phyloP scores from a whole-genome alignment of 768 basidiomycete species.

The Hortiboletus campestris region DNA sequence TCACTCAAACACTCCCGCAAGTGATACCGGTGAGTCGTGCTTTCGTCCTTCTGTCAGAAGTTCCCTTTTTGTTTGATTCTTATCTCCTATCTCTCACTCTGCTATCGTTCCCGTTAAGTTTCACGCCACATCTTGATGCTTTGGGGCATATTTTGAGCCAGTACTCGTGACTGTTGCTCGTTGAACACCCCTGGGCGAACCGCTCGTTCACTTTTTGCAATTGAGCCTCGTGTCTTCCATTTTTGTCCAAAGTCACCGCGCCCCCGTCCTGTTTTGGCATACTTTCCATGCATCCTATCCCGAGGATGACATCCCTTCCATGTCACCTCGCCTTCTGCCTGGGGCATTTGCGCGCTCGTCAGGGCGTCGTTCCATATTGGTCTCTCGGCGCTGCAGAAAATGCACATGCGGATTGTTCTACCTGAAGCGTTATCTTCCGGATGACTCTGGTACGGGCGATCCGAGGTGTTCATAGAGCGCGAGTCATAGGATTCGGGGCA shows the following conservation, averaged over 20 bases:
- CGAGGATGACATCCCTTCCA: background rate
- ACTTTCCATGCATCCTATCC: background rate
- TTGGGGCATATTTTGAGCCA: background rate
- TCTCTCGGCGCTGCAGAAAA: background rate
- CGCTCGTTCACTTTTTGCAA: background rate
- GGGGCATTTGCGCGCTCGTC: background rate
- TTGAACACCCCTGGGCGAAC: background rate
- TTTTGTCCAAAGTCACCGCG: background rate
- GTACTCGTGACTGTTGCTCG: background rate
- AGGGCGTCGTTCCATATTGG: background rate
- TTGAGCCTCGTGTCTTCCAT: background rate
- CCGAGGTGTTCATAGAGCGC: background rate
- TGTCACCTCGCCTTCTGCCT: background rate
- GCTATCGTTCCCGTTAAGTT: background rate
- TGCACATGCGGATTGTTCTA: constrained; percentile 2
- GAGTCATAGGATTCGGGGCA: background rate
- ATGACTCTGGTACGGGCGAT: background rate
- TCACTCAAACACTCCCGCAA: constrained; percentile 26
- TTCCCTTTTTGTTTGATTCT: background rate
- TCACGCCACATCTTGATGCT: background rate
- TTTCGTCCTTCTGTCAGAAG: background rate
- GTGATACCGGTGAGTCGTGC: constrained; percentile 26
- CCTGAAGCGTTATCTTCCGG: background rate
- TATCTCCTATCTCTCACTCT: background rate
- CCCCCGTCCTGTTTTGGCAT: background rate